phyloP scores from a whole-genome alignment of 768 basidiomycete genomes.

The Tricholoma hemisulphureum region DNA sequence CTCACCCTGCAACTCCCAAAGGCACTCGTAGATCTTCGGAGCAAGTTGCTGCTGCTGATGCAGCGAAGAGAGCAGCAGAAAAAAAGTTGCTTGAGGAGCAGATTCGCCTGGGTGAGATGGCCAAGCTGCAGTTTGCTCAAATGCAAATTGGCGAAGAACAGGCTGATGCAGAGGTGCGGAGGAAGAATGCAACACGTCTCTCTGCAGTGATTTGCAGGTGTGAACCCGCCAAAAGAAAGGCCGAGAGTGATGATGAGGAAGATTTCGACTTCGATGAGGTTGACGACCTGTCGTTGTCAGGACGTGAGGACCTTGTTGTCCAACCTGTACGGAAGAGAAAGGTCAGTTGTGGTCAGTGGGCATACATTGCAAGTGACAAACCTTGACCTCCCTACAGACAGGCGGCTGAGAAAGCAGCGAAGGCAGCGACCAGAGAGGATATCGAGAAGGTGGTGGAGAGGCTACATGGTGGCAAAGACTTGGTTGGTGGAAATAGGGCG shows the following conservation, averaged over 20 bases:
- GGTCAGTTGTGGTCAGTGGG: background rate
- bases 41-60: slow-evolving; percentile 6
- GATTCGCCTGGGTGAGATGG: too few relatives aligned
- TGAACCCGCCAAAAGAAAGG: background rate
- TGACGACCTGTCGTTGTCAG: background rate
- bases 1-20: too few relatives aligned
- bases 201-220: background rate
- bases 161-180: background rate
- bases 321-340: background rate
- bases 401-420: background rate
- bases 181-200: background rate
- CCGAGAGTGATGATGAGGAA: background rate
- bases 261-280: background rate
- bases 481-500: background rate
- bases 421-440: slow-evolving; percentile 2
- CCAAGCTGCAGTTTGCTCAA: background rate
- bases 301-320: background rate
- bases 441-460: slow-evolving; percentile 9
- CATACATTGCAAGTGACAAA: too few relatives aligned
- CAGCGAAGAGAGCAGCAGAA: background rate
- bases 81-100: too few relatives aligned
- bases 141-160: background rate
- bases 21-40: slow-evolving; percentile 4
- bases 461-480: slow-evolving; percentile 3
- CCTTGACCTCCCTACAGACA: too few relatives aligned